phyloP scores from a whole-genome alignment of 1,284 basidiomycete genomes.

The Trametes versicolor region DNA sequence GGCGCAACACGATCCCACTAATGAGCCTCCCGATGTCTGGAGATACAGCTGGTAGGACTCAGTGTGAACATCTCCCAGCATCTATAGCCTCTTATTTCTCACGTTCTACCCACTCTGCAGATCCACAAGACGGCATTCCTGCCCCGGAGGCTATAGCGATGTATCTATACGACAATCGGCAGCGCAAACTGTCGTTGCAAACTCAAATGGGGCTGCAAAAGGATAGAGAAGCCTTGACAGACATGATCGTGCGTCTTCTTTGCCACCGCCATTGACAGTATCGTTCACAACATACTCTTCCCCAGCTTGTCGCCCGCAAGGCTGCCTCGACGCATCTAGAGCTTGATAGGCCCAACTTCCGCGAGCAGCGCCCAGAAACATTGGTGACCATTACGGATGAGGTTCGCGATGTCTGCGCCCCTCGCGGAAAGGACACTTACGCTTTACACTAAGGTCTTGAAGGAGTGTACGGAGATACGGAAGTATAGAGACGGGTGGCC shows the following conservation, averaged over 20 bases:
- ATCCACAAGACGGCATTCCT: neutral
- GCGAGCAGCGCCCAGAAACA: neutral
- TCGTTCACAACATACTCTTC: no score
- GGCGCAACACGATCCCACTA: no score
- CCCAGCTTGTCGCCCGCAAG: neutral
- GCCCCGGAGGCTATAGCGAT: neutral
- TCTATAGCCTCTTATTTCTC: no score
- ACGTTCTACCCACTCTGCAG: no score
- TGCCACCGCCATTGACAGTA: no score
- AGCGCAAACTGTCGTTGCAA: neutral
- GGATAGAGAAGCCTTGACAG: neutral
- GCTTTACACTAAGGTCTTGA: neutral
- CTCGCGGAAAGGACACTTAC: no score
- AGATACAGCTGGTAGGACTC: no score
- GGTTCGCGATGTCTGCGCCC: neutral
- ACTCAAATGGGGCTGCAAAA: conserved; percentile 6
- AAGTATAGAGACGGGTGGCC: conserved; percentile 10
- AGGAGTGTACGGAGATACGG: neutral
- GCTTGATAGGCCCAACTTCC: neutral
- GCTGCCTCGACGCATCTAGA: neutral
- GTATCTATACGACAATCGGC: conserved; percentile 4
- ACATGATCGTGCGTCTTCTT: neutral
- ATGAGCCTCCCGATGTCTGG: no score
- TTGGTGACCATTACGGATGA: neutral
- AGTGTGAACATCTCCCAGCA: no score